A percentile compares a stretch with the other conserved stretches of the same genome.
These are phyloP conservation scores for Umbellularia californica DNA, from an alignment of 164 flowering plant genomes.

Conservation along the genomic window DNA sequence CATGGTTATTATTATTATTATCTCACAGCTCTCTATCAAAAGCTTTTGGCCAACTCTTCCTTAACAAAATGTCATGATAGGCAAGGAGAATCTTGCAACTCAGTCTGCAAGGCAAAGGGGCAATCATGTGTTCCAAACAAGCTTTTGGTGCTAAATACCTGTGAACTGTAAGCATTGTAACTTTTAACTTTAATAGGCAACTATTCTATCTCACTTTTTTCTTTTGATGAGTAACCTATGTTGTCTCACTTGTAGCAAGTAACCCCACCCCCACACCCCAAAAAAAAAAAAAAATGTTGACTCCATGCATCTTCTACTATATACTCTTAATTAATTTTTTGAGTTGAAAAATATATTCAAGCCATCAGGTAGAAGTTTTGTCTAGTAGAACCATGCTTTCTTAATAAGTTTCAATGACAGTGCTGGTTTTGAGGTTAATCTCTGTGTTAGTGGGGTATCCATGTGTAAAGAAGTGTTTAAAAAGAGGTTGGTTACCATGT, in stretches of 20 bases:
- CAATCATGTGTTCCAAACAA: constrained; percentile 84
- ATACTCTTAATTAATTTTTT: not conserved
- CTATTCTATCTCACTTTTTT: not conserved
- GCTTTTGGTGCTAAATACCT: constrained; percentile 70
- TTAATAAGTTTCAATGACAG: too few relatives aligned
- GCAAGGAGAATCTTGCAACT: constrained; percentile 90
- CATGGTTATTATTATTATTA: not conserved
- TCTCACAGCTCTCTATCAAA: not conserved
- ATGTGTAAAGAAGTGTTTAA: too few relatives aligned
- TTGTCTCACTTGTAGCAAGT: too few relatives aligned
- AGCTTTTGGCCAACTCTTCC: not conserved
- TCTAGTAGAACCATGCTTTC: too few relatives aligned
- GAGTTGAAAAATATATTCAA: not conserved
- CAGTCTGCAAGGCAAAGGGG: constrained; percentile 73
- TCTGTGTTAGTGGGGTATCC: too few relatives aligned
- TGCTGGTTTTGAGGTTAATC: too few relatives aligned
- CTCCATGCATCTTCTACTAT: not conserved
- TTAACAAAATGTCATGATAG: constrained; percentile 25
- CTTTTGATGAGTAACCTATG: not conserved
- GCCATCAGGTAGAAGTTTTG: not conserved
- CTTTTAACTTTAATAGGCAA: not conserved
- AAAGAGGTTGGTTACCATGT: too few relatives aligned
- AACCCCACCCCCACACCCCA: too few relatives aligned
- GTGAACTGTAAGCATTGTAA: constrained; percentile 67
- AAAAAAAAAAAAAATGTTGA: too few relatives aligned